phyloP scores from a whole-genome alignment of 192 early-diverging fungal genomes.

The Rhizoclosmatium globosum region DNA sequence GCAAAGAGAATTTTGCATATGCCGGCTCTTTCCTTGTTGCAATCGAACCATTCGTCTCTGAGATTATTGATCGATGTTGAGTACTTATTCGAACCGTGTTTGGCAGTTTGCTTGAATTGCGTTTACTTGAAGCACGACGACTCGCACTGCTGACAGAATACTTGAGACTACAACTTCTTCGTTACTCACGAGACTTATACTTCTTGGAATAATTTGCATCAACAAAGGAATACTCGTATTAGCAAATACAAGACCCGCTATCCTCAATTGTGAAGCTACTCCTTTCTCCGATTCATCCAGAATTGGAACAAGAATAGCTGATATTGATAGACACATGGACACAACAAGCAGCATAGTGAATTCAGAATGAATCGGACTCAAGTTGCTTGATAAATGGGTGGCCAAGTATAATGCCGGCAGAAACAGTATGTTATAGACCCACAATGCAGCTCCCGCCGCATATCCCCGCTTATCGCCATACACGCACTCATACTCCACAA shows the following conservation, averaged over 20 bases:
- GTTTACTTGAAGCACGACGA: no score
- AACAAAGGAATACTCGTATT: neutral
- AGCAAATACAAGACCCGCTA: neutral
- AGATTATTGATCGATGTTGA: no score
- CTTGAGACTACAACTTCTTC: no score
- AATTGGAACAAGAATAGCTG: neutral
- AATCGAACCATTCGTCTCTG: no score
- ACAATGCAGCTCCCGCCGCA: neutral
- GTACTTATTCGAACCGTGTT: no score
- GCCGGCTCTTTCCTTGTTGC: no score
- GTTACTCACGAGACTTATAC: neutral
- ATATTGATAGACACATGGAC: neutral
- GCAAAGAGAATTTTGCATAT: no score
- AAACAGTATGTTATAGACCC: neutral
- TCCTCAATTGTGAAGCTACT: neutral
- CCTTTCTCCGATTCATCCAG: neutral
- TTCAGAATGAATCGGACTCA: neutral
- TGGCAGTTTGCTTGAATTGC: no score
- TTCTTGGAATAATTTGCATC: neutral
- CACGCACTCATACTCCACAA: neutral
- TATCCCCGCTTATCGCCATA: neutral
- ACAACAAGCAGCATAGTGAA: neutral
- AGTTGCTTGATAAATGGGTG: neutral
- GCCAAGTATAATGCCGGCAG: neutral
- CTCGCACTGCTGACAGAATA: no score